Percentiles rank a stretch among this genome's conserved stretches.
Conservation (phyloP, 495 filamentous ascomycete genomes). For the Talaromyces ruber region DNA sequence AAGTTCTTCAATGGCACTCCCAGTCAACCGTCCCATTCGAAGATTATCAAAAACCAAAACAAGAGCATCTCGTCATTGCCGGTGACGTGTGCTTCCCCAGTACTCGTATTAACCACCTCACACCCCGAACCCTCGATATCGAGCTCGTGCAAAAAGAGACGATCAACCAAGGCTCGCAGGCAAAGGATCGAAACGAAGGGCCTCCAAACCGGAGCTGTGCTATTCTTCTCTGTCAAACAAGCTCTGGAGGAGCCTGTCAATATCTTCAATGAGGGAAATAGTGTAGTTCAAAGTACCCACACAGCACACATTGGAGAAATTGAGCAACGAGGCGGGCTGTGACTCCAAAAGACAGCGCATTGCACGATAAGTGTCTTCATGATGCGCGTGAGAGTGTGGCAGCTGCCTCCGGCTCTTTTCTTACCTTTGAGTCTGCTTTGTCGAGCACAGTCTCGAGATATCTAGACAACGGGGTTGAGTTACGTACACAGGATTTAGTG, state of each 20-base stretch:
- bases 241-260: conserved; percentile 19
- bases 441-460: too few species aligned
- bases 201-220: conserved; percentile 25
- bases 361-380: conserved; percentile 28
- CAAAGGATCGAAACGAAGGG: conserved; percentile 32
- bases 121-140: conserved; percentile 36
- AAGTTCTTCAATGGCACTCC: neutral
- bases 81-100: conserved; percentile 32
- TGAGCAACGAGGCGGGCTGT: conserved; percentile 34
- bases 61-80: conserved; percentile 31
- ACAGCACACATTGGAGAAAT: conserved; percentile 36
- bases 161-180: conserved; percentile 21
- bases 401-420: neutral
- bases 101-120: conserved; percentile 38
- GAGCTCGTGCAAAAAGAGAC: conserved; percentile 26
- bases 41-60: conserved; percentile 26
- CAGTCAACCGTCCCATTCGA: conserved; percentile 4
- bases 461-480: too few species aligned
- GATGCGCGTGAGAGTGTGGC: neutral
- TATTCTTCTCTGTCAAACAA: conserved; percentile 34
- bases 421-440: too few species aligned
- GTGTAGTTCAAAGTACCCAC: conserved; percentile 22
- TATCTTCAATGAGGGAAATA: neutral
- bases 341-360: conserved; percentile 23
- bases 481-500: neutral